phyloP scores from a whole-genome alignment of 768 basidiomycete genomes.

The Lentinula detonsa region DNA sequence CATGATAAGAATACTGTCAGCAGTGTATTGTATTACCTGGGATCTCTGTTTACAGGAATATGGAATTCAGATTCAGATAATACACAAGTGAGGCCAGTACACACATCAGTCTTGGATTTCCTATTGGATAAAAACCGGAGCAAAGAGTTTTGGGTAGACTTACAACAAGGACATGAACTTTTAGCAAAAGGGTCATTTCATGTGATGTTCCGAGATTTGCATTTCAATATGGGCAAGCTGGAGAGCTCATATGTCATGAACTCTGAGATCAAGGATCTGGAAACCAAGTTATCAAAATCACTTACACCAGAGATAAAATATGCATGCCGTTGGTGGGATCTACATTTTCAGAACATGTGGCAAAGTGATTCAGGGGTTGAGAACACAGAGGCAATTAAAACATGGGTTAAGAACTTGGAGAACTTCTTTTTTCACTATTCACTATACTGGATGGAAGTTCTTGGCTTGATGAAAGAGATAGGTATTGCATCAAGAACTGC shows the following conservation, averaged over 20 bases:
- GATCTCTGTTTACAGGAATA: too few species aligned
- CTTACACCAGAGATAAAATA: neutral
- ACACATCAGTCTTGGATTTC: too few species aligned
- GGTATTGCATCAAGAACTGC: neutral
- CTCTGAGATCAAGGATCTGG: neutral
- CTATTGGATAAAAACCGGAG: too few species aligned
- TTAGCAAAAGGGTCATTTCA: neutral
- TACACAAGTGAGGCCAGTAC: too few species aligned
- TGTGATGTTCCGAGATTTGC: neutral
- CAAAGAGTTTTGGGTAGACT: too few species aligned
- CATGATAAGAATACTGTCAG: too few species aligned
- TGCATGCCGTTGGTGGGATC: constrained; percentile 1
- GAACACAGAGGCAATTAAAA: too few species aligned
- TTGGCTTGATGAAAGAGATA: neutral
- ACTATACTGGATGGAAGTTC: neutral
- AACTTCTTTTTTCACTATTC: neutral
- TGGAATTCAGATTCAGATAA: too few species aligned
- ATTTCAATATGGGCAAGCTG: neutral
- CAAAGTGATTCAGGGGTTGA: too few species aligned
- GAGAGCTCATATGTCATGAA: neutral
- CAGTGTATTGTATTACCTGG: too few species aligned
- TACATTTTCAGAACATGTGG: neutral
- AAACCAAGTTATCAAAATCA: neutral
- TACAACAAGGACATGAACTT: too few species aligned
- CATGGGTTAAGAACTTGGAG: neutral